Percentiles rank a stretch among this genome's conserved stretches.
Conservation (phyloP, 164 flowering plant species). For the Stephania cephalantha region DNA sequence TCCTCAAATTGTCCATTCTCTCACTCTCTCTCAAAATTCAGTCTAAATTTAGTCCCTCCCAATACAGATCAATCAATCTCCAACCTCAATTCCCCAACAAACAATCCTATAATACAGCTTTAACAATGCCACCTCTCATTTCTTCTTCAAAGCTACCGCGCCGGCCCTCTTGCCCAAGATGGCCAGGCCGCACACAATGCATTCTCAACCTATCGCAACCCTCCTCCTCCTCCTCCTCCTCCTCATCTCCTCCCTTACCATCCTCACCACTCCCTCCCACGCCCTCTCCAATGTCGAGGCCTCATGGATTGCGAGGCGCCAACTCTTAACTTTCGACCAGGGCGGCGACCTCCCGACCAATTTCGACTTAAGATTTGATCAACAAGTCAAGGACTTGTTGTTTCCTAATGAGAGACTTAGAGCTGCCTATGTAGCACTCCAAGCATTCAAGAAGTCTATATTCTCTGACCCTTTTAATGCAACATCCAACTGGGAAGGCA, state of each 20-base stretch:
- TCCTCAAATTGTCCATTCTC: too few species aligned
- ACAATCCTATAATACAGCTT: background rate
- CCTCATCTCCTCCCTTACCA: background rate
- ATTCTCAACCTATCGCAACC: background rate
- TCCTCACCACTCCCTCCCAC: background rate
- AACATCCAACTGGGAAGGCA: slow-evolving; percentile 62
- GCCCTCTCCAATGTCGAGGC: slow-evolving; percentile 11
- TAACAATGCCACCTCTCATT: background rate
- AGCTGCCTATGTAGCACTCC: slow-evolving; percentile 56
- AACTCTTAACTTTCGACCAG: slow-evolving; percentile 2
- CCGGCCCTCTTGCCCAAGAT: background rate
- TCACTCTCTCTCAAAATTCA: too few species aligned
- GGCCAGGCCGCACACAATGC: background rate
- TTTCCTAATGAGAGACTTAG: slow-evolving; percentile 28
- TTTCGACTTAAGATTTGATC: slow-evolving; percentile 24
- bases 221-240: background rate
- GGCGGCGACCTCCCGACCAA: slow-evolving; percentile 15
- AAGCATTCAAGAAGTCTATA: slow-evolving; percentile 63
- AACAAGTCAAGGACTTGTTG: background rate
- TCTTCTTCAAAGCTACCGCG: background rate
- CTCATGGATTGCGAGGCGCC: slow-evolving; percentile 1
- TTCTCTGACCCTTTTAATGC: slow-evolving; percentile 61
- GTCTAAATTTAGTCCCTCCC: too few species aligned
- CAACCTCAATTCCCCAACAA: background rate
- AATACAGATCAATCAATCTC: too few species aligned